A percentile compares a stretch with the other conserved stretches of the same genome.
Conservation (phyloP, 345 rosid species). For the Excoecaria cochinchinensis region DNA sequence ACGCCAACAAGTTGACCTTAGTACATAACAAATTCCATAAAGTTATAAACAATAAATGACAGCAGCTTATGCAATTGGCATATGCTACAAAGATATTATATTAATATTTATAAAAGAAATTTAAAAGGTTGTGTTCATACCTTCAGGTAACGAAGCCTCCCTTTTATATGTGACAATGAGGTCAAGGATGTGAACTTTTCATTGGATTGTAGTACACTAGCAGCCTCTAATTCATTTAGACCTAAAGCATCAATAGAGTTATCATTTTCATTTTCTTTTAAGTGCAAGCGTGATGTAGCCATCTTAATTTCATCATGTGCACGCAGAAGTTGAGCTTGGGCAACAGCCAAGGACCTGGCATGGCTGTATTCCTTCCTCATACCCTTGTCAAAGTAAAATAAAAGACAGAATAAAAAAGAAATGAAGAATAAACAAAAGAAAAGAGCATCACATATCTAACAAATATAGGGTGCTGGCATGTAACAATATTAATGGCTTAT, state of each 20-base stretch:
- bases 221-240: conserved; percentile 65
- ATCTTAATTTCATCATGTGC: conserved; percentile 93
- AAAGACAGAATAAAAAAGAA: neutral
- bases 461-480: conserved; percentile 13
- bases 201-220: conserved; percentile 65
- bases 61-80: neutral
- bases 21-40: neutral
- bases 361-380: conserved; percentile 86
- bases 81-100: neutral
- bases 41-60: neutral
- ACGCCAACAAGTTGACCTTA: neutral
- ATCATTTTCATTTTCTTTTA: conserved; percentile 73
- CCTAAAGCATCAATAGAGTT: conserved; percentile 73
- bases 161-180: conserved; percentile 57
- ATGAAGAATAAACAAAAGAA: neutral
- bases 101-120: neutral
- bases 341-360: conserved; percentile 77
- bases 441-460: conserved; percentile 25
- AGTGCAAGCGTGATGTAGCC: conserved; percentile 83
- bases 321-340: conserved; percentile 79
- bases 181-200: conserved; percentile 77
- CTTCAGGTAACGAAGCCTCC: conserved; percentile 92
- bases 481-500: neutral
- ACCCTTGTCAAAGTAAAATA: conserved; percentile 35
- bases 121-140: conserved; percentile 32